Percentiles rank a stretch among this genome's conserved stretches.
Conservation (phyloP, 2,329 filamentous ascomycete genomes). For the Cladosporium sp. region DNA sequence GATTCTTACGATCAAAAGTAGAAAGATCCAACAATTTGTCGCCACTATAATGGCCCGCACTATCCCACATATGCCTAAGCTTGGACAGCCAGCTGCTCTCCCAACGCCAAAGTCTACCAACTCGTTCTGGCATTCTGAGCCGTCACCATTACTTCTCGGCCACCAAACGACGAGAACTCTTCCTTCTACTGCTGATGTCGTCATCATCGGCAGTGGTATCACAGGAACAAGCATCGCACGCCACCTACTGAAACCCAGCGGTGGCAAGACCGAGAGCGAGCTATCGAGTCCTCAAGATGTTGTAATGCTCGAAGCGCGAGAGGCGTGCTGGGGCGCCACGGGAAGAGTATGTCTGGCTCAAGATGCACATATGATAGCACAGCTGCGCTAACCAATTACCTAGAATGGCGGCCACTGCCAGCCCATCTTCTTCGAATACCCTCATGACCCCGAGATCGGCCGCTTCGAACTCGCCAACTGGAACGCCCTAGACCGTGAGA, state of each 20-base stretch:
- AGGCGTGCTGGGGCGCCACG: constrained; percentile 79
- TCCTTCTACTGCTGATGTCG: constrained; percentile 60
- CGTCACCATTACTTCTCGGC: constrained; percentile 60
- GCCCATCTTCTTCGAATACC: constrained; percentile 60
- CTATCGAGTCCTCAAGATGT: constrained; percentile 42
- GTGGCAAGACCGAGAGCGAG: background rate
- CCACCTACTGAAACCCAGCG: constrained; percentile 34
- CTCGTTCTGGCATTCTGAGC: constrained; percentile 72
- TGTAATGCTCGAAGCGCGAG: constrained; percentile 71
- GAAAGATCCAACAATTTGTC: background rate
- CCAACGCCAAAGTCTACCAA: constrained; percentile 24
- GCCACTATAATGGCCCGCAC: constrained; percentile 19
- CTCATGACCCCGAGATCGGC: constrained; percentile 52
- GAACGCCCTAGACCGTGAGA: constrained; percentile 54
- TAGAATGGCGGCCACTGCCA: constrained; percentile 64
- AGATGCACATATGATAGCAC: too few species aligned
- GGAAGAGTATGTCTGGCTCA: constrained; percentile 57
- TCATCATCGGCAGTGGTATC: constrained; percentile 72
- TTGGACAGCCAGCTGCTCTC: constrained; percentile 20
- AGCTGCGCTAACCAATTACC: background rate
- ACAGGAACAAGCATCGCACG: constrained; percentile 69
- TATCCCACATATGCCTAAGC: constrained; percentile 18
- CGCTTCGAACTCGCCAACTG: constrained; percentile 71
- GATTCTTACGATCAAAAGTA: background rate
- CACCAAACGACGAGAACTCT: constrained; percentile 63